Evolutionary conservation across 148 eudicot species (phyloP), one percentile per base, ranked within the genome.

Genomic region (Rhododendron griersonianum): DNA sequence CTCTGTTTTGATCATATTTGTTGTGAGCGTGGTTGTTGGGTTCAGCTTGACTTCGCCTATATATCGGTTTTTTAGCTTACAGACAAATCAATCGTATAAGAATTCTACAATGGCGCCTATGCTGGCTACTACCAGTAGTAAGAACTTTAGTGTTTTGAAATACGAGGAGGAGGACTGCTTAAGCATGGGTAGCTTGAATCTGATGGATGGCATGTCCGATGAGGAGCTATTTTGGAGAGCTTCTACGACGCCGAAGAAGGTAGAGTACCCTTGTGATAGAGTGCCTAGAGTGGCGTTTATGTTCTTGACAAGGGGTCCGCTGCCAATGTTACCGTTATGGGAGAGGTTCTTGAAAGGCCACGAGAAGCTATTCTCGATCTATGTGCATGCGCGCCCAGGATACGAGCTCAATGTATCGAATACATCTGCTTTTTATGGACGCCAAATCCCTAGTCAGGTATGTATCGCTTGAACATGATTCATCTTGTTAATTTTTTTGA

Each of bases 391-490:
- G 19, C 81, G 57, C 53, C 97, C 98, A 1, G 93, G 91, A 9
- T 91, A 84, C 87, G 85, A 88, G 48, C 93, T 92, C 61, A 90
- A 90, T 89, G 92, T 93, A 28, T 41, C 91, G 7, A 91, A 78
- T 78, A 79, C 94, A 33, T 95, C 98, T 7, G 94, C 91, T 69
- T 95, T 95, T 85, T 91, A 89, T 81, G 87, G 87, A 25, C 90
- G 97, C 50, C 95, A 89, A 86, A 93, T 95, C 83, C 97, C 95
- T 13, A 94, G 95, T 85, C 85, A 91, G 97, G 98, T 94, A 91
- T 73, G 57, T 19, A 44, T 55, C 35, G 2, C 25, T 71, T 3
- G 28, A 84, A 3, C 3, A 48, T 84, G 80, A 47, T 30, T 48
- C 19, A 6, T 83, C 21, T 82, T 41, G 10, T 67, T 45, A 28